Evolutionary conservation across 352 stramenopile genomes (phyloP), one percentile per base, ranked within the genome.

Genomic region (Halophytophthora polymorphica): DNA sequence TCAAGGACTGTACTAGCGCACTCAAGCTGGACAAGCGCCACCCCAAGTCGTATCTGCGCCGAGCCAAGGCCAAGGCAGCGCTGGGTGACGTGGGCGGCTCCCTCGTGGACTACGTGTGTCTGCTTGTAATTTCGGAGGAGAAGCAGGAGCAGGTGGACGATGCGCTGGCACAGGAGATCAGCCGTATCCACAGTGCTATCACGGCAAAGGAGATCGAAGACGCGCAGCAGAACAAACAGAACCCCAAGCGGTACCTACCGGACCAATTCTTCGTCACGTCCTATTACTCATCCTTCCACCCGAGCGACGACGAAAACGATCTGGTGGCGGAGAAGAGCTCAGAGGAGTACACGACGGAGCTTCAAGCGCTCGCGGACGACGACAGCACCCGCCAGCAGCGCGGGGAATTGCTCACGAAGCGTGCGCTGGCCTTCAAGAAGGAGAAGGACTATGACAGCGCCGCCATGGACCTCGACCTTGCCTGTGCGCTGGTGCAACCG

Each of bases 281-380:
- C 45, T 91, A 91, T 67, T 91, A 86, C 63, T 89, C 77, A n/a
- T 91, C 81, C 22, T 91, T 91, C 67, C 81, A 91, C 58, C 60
- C 71, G 31, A 83, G 71, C 52, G 81, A 91, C 62, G 81, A 88
- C 48, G 76, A 91, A 54, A 89, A 75, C 51, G 78, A 89, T 34
- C 34, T 89, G 17, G 53, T 67, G 28, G 73, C 70, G 0, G 65
- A 84, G 15, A 79, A 87, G 56, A 72, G 69, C 10, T 71, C 69
- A 1, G 64, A 73, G 4, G 64, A 79, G 48, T 91, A 91, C 63
- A 78, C 76, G 28, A 45, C 35, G 14, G 66, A 84, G 47, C 61
- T 90, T 29, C 53, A 76, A 1, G 60, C 63, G 12, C 61, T 89
- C 3, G 61, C 51, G 17, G 44, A 66, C 14, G 46, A 34, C 14